Conservation (phyloP, 108 stramenopile species). For the Chaetoceros tenuissimus region DNA sequence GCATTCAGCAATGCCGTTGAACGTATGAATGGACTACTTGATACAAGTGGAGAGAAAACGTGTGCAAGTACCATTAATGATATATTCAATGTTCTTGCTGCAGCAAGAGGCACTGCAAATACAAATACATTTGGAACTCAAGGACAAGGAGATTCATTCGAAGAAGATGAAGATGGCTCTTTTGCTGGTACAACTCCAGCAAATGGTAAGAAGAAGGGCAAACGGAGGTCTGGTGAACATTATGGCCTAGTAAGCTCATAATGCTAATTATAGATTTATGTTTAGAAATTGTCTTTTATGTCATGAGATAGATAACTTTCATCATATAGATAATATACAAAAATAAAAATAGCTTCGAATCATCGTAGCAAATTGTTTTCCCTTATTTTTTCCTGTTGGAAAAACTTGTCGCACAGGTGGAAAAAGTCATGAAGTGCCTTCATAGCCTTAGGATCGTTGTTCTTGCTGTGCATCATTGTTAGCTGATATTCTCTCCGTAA, state of each 20-base stretch:
- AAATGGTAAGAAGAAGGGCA: neutral
- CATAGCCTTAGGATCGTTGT: no score
- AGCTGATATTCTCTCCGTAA: no score
- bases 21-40: conserved; percentile 40
- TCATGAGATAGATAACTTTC: no score
- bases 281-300: no score
- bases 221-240: neutral
- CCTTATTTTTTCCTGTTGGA: no score
- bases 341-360: no score
- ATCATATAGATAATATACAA: no score
- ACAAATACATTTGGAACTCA: neutral
- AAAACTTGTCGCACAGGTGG: no score
- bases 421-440: no score
- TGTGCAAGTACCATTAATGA: conserved; percentile 16
- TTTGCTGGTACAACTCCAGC: neutral
- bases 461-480: no score
- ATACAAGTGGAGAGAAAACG: conserved; percentile 18
- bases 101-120: neutral
- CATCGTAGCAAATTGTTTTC: no score
- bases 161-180: neutral
- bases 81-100: neutral
- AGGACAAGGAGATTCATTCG: neutral
- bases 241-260: neutral
- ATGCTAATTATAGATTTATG: no score
- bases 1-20: conserved; percentile 45